Base-by-base conservation (phyloP, 805 yeast species). In the Lipomyces sp. region DNA sequence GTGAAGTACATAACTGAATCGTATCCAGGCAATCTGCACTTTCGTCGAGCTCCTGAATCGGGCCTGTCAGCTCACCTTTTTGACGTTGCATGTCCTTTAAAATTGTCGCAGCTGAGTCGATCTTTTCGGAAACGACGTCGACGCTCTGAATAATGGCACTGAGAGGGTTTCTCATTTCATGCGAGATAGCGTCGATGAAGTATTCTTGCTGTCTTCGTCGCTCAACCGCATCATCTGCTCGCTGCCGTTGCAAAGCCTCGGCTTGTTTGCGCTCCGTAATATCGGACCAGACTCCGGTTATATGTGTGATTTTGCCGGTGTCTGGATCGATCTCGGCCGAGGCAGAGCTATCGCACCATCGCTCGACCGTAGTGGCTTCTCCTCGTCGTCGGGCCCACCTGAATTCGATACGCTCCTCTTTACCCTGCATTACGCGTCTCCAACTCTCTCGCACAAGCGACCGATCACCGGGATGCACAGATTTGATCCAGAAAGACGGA, bases 121-220 rank as follows among this genome's bases (percentile, higher is more conserved):
- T 81, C 75, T 94, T 98, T 33, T 90, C 96, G 90, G 91, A 87
- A 3, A 97, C 94, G 64, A 93, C 89, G 2, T 96, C 90, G 0
- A 97, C 90, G 92, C 94, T 90, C 71, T 98, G 98, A 63, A 95
- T 80, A 50, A 95, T 95, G 75, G 98, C 99, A 76, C 95, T 94
- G 67, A 95, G 81, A 1, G 99, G 99, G 0, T 98, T 95, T 71
- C 98, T 85, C 75, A 95, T 82, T 79, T 95, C 99, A 76, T 92
- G 97, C 0, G 97, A 90, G 13, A 92, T 92, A 71, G 93, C 90
- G 2, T 97, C 97, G 72, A 92, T 88, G 75, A 92, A 92, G 42
- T 69, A 69, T 39, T 69, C 72, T 24, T 69, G 72, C 54, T 69
- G 72, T 48, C 72, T 60, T n/a, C 64, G 58, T 8, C 69, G 59